Evolutionary conservation across 306 rosid genomes (phyloP).

Genomic region (Erythrophleum fordii): DNA sequence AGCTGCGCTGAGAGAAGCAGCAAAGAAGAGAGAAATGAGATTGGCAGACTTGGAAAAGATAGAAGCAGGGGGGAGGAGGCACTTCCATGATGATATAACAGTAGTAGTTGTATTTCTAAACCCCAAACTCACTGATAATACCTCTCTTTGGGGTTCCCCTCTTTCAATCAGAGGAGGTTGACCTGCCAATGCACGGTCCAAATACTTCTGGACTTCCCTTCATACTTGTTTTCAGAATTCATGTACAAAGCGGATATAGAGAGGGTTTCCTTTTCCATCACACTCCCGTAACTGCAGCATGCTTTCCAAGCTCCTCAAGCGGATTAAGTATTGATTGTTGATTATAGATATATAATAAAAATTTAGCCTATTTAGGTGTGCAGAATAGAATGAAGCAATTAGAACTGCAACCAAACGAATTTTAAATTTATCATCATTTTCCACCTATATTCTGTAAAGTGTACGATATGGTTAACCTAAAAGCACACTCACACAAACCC

Average conservation of each 20-base stretch:
- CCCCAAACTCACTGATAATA: conserved; percentile 42
- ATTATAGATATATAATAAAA: neutral
- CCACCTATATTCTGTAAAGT: neutral
- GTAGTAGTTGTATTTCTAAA: conserved; percentile 77
- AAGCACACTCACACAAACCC: neutral
- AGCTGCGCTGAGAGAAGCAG: conserved; percentile 82
- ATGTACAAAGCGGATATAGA: neutral
- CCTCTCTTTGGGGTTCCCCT: conserved; percentile 48
- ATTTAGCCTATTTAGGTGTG: too few relatives aligned
- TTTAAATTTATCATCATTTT: neutral
- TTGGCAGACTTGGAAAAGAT: conserved; percentile 72
- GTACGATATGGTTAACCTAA: conserved; percentile 18
- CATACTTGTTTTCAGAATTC: neutral
- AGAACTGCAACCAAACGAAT: too few relatives aligned
- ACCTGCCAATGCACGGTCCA: conserved; percentile 45
- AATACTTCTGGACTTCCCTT: neutral
- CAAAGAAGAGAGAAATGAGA: conserved; percentile 86
- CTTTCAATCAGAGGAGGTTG: conserved; percentile 71
- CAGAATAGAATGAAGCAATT: too few relatives aligned
- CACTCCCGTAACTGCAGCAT: neutral
- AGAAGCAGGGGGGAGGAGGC: conserved; percentile 78
- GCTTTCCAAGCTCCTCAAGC: neutral
- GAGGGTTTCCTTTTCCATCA: neutral
- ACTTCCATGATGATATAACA: conserved; percentile 87
- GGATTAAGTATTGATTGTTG: neutral